Base-by-base conservation (phyloP, 75 land plant species). In the Chamaecyparis obtusa region DNA sequence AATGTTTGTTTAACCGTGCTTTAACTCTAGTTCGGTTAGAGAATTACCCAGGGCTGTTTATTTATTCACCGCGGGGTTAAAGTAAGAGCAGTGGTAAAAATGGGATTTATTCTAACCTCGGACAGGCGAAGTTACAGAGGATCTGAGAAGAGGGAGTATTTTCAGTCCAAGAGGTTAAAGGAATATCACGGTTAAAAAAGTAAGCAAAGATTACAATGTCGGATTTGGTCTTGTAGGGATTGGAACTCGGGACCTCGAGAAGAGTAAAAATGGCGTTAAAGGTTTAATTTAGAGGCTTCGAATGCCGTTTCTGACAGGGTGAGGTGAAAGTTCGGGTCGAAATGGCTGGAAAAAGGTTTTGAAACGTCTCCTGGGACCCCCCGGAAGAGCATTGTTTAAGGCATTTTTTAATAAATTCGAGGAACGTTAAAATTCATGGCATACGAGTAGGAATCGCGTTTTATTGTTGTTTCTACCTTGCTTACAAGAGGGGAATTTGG, bases 291-390 rank as follows among this genome's bases (percentile, higher is more conserved):
- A 2, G 51, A n/a, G 30, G 83, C 83, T 30, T 81, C 32, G 83
- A 49, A 81, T 81, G 83, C 51, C 3, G 32, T 44, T 27, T 81
- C 46, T 81, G 83, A 81, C 48, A 81, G n/a, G 49, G 83, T 32
- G 44, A 81, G 24, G n/a, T n/a, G 8, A 44, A 81, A 46, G 17
- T 11, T 46, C 32, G 33, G 54, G 15, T 11, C 32, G 49, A 46
- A n/a, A 46, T 44, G 32, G 30, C 0, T n/a, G 14, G 32, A 32
- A 81, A 81, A 81, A 30, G 32, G 8, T n/a, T n/a, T 81, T 39
- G 48, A 81, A 81, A 81, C 54, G 46, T 44, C 49, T 24, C 13
- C 49, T 37, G 83, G 83, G 83, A 44, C 83, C 83, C 83, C 41
- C 83, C 11, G 83, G 83, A 81, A 13, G 49, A 81, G 51, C 35